Evolutionary conservation across 2,329 filamentous ascomycete genomes (phyloP).

Genomic region (Mariannaea elegans): DNA sequence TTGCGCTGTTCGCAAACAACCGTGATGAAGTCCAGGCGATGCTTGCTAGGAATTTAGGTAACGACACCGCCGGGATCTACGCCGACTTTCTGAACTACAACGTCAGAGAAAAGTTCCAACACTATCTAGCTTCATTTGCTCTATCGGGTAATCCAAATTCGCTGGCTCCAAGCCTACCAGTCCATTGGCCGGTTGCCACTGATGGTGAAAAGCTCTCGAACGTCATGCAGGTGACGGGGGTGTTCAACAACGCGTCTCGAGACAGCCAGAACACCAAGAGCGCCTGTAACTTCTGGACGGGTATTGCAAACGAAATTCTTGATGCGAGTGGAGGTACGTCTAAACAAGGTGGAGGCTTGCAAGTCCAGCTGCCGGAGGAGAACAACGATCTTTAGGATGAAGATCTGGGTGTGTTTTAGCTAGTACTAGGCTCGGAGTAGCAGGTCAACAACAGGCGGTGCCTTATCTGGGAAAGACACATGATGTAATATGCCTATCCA

Average conservation of each 20-base stretch:
- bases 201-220: neutral
- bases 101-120: neutral
- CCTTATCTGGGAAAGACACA: no score
- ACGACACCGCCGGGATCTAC: neutral
- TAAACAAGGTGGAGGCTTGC: no score
- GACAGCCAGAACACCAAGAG: neutral
- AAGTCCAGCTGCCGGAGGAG: no score
- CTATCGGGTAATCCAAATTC: neutral
- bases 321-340: no score
- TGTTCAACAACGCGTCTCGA: neutral
- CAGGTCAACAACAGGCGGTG: no score
- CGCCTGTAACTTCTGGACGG: neutral
- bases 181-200: neutral
- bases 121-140: neutral
- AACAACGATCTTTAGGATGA: no score
- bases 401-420: no score
- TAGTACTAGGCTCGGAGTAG: no score
- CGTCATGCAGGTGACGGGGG: neutral
- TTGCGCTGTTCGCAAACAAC: slow-evolving; percentile 10
- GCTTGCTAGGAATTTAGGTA: neutral
- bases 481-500: no score
- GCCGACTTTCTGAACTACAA: neutral
- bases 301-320: neutral
- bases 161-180: neutral
- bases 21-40: neutral